phyloP scores from a whole-genome alignment of 306 rosid species.

The Sindora glabra region DNA sequence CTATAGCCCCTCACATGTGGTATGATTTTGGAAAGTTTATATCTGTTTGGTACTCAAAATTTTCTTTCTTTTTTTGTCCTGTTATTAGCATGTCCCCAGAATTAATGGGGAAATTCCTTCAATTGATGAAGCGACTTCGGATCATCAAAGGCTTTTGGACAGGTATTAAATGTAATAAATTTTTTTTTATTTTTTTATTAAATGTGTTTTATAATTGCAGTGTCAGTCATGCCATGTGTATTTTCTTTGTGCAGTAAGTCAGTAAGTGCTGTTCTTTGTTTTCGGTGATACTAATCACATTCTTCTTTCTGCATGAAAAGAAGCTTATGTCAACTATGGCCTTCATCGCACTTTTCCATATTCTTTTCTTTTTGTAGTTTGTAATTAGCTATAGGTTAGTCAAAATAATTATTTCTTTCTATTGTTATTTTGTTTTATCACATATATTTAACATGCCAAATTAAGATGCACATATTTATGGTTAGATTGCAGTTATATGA shows the following conservation, averaged over 20 bases:
- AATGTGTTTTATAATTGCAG: not conserved
- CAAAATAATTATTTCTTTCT: slow-evolving; percentile 10
- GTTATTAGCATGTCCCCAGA: slow-evolving; percentile 75
- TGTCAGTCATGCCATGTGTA: not conserved
- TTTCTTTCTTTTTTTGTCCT: not conserved
- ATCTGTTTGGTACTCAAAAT: not conserved
- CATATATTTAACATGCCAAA: slow-evolving; percentile 6
- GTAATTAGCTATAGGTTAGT: not conserved
- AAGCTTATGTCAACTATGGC: not conserved
- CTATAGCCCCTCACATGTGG: not conserved
- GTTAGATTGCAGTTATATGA: slow-evolving; percentile 65
- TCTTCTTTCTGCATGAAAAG: not conserved
- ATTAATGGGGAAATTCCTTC: slow-evolving; percentile 94
- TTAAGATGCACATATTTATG: slow-evolving; percentile 2
- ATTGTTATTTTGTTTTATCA: slow-evolving; percentile 6
- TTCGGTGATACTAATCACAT: not conserved
- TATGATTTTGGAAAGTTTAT: not conserved
- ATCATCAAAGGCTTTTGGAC: slow-evolving; percentile 81
- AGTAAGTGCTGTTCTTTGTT: not conserved
- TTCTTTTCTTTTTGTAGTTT: not conserved
- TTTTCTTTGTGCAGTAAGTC: not conserved
- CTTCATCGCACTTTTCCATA: not conserved
- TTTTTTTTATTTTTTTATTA: slow-evolving; percentile 3
- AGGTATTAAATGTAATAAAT: slow-evolving; percentile 38
- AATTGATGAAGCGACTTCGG: slow-evolving; percentile 77